Evolutionary conservation across 1,284 basidiomycete genomes (phyloP), one percentile per base, ranked within the genome.

Genomic region (Ceratobasidium papillatum): DNA sequence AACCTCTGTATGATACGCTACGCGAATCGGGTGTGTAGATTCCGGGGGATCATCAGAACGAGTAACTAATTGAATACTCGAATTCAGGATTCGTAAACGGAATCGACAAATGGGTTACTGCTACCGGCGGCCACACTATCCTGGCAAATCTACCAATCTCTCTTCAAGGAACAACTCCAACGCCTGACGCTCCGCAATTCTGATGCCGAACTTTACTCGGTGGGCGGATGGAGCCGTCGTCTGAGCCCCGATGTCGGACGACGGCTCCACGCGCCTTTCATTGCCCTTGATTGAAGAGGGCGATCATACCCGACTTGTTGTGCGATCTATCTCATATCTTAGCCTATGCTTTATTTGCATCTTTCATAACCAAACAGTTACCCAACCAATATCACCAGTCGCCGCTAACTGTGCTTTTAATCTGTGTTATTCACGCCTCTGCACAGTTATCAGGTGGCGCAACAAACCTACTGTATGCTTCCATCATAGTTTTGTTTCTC

Each of bases 31-130:
- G 71, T 74, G 62, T 63, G 56, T 36, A 49, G 45, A 61, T 36
- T 51, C 69, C 71, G 30, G 47, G 32, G 25, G 51, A 43, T 64
- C n/a, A 22, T 63, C 66, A 34, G 34, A 27, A 54, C 17, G 32
- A 3, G 5, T 12, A 36, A 41, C 49, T 74, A 74, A 63, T 64
- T 51, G 71, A 74, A 74, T 54, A 27, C 47, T 54, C 14, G 25
- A 62, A 54, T 63, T 74, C 61, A 74, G 71, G 71, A 74, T 74
- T 74, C 71, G 71, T 74, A 61, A 74, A 74, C 51, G 71, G 71
- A 47, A 74, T 74, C 49, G 71, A 74, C 71, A 74, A 74, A 36
- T 74, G 71, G 71, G 71, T 74, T 17, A 54, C 59, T 49, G 19
- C 71, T n/a, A 74, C 71, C 27, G 71, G 71, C 25, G 71, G 71